These are phyloP conservation scores for Scheffersomyces insectosa DNA, from an alignment of 1,139 yeast genomes.

Conservation along the genomic window DNA sequence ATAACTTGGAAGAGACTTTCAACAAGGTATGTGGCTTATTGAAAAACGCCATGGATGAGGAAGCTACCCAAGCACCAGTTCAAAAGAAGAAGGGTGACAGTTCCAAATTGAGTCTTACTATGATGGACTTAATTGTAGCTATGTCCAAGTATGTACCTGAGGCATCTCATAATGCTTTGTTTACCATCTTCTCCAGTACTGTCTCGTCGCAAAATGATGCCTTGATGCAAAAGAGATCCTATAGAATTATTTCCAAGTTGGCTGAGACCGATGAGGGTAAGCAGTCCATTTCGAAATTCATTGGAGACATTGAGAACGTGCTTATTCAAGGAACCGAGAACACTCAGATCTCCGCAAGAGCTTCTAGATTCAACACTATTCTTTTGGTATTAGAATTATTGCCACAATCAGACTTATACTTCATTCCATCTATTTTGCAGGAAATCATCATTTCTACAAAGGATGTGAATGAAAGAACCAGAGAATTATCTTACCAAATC, in stretches of 20 bases:
- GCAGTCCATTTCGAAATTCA: constrained; percentile 48
- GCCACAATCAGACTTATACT: constrained; percentile 64
- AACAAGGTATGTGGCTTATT: constrained; percentile 81
- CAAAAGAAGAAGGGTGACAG: constrained; percentile 26
- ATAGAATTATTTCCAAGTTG: constrained; percentile 72
- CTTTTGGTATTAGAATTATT: constrained; percentile 58
- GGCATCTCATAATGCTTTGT: constrained; percentile 68
- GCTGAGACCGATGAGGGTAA: constrained; percentile 70
- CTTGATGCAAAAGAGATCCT: constrained; percentile 84
- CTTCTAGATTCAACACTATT: constrained; percentile 75
- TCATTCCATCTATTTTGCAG: constrained; percentile 79
- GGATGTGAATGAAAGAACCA: constrained; percentile 87
- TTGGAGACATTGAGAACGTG: constrained; percentile 60
- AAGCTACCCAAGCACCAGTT: constrained; percentile 22
- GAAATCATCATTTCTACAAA: constrained; percentile 92
- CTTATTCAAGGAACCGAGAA: constrained; percentile 58
- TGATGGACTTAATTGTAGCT: constrained; percentile 88
- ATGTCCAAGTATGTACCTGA: constrained; percentile 82
- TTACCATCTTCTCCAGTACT: constrained; percentile 74
- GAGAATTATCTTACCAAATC: constrained; percentile 76
- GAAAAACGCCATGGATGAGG: constrained; percentile 73
- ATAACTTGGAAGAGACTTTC: constrained; percentile 73
- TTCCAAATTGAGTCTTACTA: constrained; percentile 69
- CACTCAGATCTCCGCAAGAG: constrained; percentile 74
- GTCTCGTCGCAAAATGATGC: constrained; percentile 57